Conservation (phyloP, 805 yeast species). For the Danielia oregonensis region DNA sequence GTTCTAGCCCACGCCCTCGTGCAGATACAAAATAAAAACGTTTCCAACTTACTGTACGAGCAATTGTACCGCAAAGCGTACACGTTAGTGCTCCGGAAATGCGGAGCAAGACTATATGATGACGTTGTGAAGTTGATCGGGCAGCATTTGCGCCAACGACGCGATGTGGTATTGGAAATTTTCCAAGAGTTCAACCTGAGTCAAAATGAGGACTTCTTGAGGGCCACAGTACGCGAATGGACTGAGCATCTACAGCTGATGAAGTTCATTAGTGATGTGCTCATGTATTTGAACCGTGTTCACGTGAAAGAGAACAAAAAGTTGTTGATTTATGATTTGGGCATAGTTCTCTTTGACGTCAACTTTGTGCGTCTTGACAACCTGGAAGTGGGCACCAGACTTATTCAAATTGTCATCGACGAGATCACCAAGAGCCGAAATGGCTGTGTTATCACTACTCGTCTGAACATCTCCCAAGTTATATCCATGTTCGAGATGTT, state of each 20-base stretch:
- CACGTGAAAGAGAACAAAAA: conserved; percentile 68
- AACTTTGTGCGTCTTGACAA: conserved; percentile 49
- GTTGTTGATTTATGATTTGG: conserved; percentile 68
- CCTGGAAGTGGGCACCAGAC: conserved; percentile 46
- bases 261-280: conserved; percentile 76
- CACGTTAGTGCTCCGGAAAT: conserved; percentile 65
- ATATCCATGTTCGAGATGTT: conserved; percentile 71
- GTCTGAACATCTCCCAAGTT: conserved; percentile 55
- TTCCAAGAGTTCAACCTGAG: conserved; percentile 11
- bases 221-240: conserved; percentile 51
- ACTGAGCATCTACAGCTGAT: conserved; percentile 66
- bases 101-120: conserved; percentile 62
- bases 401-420: conserved; percentile 48
- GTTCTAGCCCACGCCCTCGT: conserved; percentile 61
- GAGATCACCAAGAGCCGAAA: conserved; percentile 55
- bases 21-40: conserved; percentile 69
- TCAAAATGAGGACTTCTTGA: conserved; percentile 31
- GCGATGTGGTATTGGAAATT: conserved; percentile 16
- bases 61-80: conserved; percentile 78
- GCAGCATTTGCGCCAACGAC: conserved; percentile 36
- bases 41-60: conserved; percentile 74
- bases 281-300: conserved; percentile 84
- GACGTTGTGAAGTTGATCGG: conserved; percentile 50
- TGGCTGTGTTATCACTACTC: conserved; percentile 53
- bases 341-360: conserved; percentile 63